Evolutionary conservation across 2,329 filamentous ascomycete species (phyloP).

Genomic region (Trichoderma sp.): DNA sequence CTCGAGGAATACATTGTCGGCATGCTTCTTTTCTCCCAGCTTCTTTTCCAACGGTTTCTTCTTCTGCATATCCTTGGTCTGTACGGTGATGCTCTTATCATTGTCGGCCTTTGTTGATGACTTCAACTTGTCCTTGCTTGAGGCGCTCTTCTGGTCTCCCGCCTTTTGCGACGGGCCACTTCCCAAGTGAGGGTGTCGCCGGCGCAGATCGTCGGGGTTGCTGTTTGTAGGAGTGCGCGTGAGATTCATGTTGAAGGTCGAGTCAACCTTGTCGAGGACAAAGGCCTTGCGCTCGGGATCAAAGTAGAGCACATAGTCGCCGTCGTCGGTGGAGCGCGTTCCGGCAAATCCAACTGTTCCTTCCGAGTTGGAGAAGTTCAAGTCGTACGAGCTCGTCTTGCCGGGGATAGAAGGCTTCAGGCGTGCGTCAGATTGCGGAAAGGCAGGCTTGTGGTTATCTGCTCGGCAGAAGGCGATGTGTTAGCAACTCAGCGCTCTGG

Average conservation of each 20-base stretch:
- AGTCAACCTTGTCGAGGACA: conserved; percentile 77
- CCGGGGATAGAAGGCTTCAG: conserved; percentile 53
- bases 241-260: conserved; percentile 87
- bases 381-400: conserved; percentile 57
- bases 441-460: conserved; percentile 65
- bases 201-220: conserved; percentile 63
- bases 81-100: conserved; percentile 30
- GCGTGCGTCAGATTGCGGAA: conserved; percentile 52
- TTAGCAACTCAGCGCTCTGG: background rate
- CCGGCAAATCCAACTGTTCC: conserved; percentile 64
- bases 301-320: conserved; percentile 71
- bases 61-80: conserved; percentile 37
- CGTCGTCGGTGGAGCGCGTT: conserved; percentile 56
- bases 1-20: background rate
- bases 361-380: conserved; percentile 56
- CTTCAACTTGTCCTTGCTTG: conserved; percentile 33
- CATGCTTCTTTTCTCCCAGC: conserved; percentile 13
- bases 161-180: conserved; percentile 35
- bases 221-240: conserved; percentile 66
- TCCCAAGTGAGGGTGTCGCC: conserved; percentile 67
- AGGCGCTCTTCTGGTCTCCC: conserved; percentile 31
- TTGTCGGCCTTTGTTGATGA: conserved; percentile 29
- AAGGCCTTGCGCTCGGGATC: conserved; percentile 74
- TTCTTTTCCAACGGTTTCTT: conserved; percentile 5
- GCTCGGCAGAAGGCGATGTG: conserved; percentile 26